phyloP scores from a whole-genome alignment of 164 flowering plant species.

The Chloranthus sessilifolius region DNA sequence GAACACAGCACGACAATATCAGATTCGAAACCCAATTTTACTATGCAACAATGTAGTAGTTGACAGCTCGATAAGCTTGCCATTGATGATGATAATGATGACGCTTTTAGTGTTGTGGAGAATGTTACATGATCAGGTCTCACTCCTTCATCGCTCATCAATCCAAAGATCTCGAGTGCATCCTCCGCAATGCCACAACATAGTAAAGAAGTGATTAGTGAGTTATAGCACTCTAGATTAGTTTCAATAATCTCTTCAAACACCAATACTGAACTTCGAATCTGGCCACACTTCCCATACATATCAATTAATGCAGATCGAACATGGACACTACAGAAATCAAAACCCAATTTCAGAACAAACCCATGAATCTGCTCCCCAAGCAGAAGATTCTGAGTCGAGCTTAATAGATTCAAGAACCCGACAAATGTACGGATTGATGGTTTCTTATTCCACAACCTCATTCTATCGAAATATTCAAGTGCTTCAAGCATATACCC shows the following conservation, averaged over 20 bases:
- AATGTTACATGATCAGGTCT: conserved; percentile 54
- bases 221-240: conserved; percentile 52
- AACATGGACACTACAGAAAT: conserved; percentile 33
- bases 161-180: conserved; percentile 52
- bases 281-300: conserved; percentile 69
- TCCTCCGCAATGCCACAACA: conserved; percentile 40
- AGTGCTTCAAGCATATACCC: conserved; percentile 40
- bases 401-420: conserved; percentile 43
- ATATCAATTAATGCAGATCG: conserved; percentile 69
- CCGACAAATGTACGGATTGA: conserved; percentile 52
- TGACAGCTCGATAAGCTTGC: conserved; percentile 27
- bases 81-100: conserved; percentile 28
- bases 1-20: conserved; percentile 50
- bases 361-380: conserved; percentile 58
- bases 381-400: conserved; percentile 24
- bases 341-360: conserved; percentile 50
- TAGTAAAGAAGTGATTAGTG: conserved; percentile 57
- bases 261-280: conserved; percentile 37
- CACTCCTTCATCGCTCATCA: conserved; percentile 58
- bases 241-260: conserved; percentile 31
- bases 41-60: conserved; percentile 44
- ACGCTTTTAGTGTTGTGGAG: conserved; percentile 57
- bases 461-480: conserved; percentile 44
- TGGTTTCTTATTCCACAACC: conserved; percentile 55
- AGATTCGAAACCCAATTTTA: conserved; percentile 50